Evolutionary conservation across 257 asterid species (phyloP), one percentile per base, ranked within the genome.

Genomic region (Forsythia viridissima): DNA sequence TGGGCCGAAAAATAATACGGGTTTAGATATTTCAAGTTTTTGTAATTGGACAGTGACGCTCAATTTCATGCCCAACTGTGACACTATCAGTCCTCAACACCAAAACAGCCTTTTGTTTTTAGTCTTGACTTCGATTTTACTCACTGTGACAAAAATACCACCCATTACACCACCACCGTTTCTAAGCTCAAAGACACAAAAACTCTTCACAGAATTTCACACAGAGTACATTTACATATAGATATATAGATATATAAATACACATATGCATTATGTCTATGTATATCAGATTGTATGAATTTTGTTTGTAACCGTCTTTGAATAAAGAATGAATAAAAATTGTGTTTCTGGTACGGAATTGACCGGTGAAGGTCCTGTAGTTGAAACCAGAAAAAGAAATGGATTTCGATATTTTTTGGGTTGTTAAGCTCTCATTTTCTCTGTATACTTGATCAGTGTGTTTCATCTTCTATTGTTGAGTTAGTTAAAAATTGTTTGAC

Each of bases 371-470:
- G 79, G 87, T 69, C 76, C 30, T 68, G 51, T 76, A 76, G 78
- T 83, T 79, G 71, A 66, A 82, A 74, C 82, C 82, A 57, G 72
- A 80, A 82, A 70, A 78, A 75, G 24, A 81, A 63, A 59, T 79
- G 84, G 81, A 78, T 77, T 44, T 38, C 57, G 72, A 65, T 67
- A 55, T 76, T 76, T 41, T 77, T 83, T 83, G 44, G 82, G 92
- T 86, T 79, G 97, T 89, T 94, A 85, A 80, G 84, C 92, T 82
- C 88, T 91, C 98, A 68, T 76, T 89, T 77, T 94, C 97, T 76
- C 76, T 72, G 80, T 57, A n/a, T 70, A 38, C 81, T 80, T 84
- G 87, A 80, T 91, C 88, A 86, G 87, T 85, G 82, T 78, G 73
- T 85, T 81, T 75, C 86, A 79, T 88, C 79, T 77, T 85, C 82